Evolutionary conservation across 768 basidiomycete species (phyloP).

Genomic region (Mycena filopes): DNA sequence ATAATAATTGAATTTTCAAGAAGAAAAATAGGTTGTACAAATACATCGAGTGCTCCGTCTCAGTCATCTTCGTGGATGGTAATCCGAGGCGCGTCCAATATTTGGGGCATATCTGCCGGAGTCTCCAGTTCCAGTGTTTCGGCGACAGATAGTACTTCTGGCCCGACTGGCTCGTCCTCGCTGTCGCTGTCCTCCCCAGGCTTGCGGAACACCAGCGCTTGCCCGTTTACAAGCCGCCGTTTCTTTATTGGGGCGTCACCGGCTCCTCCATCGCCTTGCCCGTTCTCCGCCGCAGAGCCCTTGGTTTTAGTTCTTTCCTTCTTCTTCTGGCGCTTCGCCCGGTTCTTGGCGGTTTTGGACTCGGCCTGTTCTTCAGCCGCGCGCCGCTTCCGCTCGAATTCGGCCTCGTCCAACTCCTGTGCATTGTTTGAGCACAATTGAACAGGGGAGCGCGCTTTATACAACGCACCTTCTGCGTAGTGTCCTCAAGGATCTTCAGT

Average conservation of each 20-base stretch:
- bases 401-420: constrained; percentile 77
- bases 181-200: constrained; percentile 55
- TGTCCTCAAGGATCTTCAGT: constrained; percentile 89
- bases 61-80: constrained; percentile 64
- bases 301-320: constrained; percentile 74
- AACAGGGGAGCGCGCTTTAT: neutral
- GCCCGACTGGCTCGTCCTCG: constrained; percentile 40
- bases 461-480: constrained; percentile 72
- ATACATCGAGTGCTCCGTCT: neutral
- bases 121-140: constrained; percentile 10
- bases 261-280: constrained; percentile 34
- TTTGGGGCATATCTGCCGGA: constrained; percentile 28
- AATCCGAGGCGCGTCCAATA: constrained; percentile 52
- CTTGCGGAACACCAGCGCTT: constrained; percentile 66
- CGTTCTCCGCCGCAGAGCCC: constrained; percentile 41
- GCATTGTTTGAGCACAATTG: constrained; percentile 2
- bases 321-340: constrained; percentile 93
- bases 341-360: constrained; percentile 94
- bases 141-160: neutral
- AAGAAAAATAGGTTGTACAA: neutral
- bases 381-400: constrained; percentile 79
- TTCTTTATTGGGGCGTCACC: constrained; percentile 73
- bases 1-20: neutral
- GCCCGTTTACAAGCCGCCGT: constrained; percentile 81
- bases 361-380: constrained; percentile 79